Base-by-base conservation (phyloP, 352 stramenopile species). In the Phytophthora rubi region DNA sequence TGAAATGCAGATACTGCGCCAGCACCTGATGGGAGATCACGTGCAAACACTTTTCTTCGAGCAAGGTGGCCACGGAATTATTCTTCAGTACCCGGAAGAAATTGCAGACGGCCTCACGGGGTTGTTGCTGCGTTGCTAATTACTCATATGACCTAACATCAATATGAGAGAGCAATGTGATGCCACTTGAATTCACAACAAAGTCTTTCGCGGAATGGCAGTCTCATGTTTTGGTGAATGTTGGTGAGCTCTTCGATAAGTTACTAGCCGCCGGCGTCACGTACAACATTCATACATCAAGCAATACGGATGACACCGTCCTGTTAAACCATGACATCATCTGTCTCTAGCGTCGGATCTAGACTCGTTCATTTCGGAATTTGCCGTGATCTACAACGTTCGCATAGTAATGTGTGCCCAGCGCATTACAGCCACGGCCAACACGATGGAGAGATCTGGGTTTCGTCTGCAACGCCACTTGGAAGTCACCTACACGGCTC, bases 11-110 rank as follows among this genome's bases (percentile, higher is more conserved):
- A 65, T 62, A 9, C 62, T 86, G 10, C 62, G 37, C 2, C 4
- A 79, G 13, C 51, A 66, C 23, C 60, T 88, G 15, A 62, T 74
- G 10, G 65, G 71, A 18, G 59, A 79, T 10, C 70, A 85, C 45
- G 73, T 85, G 16, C 32, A 75, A 26, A 71, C 68, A 23, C 65
- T 83, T 10, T 75, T 81, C 65, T 82, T 76, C 54, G 66, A 80
- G n/a, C 59, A 80, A 42, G 72, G 62, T 9, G 77, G 75, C 9
- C 80, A 88, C 42, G 77, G 75, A 15, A 62, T 85, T 18, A 68
- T 72, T 45, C 59, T 82, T n/a, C 79, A 87, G 63, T 83, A 74
- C 28, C 53, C 76, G 0, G 76, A 83, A 6, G 76, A 83, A 55
- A 57, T 78, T 7, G 67, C 49, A 6, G 73, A 77, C 26, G 49